Percentiles rank a stretch among this genome's conserved stretches.
Conservation (phyloP, 352 stramenopile species). For the Pythium utonaiense region DNA sequence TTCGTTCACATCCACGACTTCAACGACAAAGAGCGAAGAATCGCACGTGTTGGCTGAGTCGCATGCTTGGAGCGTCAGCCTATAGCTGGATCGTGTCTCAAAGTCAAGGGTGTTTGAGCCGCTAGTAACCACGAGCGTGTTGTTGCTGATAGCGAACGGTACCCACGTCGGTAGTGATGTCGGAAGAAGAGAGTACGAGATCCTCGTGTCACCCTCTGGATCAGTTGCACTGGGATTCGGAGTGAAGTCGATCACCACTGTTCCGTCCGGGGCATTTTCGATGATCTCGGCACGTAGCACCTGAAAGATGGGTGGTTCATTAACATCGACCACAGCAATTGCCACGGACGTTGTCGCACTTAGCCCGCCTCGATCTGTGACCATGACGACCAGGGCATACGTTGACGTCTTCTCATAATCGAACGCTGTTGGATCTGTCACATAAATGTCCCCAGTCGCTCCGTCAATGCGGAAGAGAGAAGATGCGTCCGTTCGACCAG, state of each 20-base stretch:
- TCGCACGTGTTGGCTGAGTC: conserved; percentile 17
- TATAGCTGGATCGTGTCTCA: conserved; percentile 15
- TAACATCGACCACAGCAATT: conserved; percentile 40
- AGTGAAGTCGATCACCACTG: conserved; percentile 22
- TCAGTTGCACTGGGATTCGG: conserved; percentile 8
- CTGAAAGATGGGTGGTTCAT: conserved; percentile 42
- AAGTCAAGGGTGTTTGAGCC: conserved; percentile 12
- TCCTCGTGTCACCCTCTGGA: conserved; percentile 21
- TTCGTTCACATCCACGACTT: conserved; percentile 30
- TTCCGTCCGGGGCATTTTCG: conserved; percentile 25
- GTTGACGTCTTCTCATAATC: conserved; percentile 33
- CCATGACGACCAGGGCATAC: conserved; percentile 16
- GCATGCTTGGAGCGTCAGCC: conserved; percentile 17
- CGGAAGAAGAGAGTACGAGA: conserved; percentile 11
- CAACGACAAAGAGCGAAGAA: conserved; percentile 8
- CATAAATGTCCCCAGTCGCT: conserved; percentile 36
- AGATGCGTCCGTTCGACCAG: conserved; percentile 17
- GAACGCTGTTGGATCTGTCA: conserved; percentile 31
- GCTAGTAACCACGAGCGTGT: conserved; percentile 3
- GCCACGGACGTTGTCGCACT: conserved; percentile 20
- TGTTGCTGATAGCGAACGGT: conserved; percentile 17
- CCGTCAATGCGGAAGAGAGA: conserved; percentile 40
- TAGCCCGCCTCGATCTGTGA: conserved; percentile 36
- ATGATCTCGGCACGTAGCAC: not conserved
- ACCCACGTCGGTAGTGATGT: not conserved